Evolutionary conservation across 352 stramenopile species (phyloP).

Genomic region (Pythium apleroticum): DNA sequence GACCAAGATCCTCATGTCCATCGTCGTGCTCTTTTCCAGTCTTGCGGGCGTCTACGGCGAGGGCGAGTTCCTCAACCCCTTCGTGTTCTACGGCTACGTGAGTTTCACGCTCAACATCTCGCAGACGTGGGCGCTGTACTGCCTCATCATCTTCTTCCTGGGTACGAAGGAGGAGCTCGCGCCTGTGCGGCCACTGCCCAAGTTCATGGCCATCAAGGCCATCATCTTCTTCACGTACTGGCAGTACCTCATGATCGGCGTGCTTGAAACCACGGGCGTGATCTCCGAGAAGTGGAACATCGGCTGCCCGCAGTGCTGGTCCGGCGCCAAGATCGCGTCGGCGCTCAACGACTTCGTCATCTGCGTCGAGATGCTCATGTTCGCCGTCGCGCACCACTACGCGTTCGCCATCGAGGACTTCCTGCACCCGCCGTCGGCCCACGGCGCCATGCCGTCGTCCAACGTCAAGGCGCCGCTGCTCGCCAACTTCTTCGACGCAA

Average conservation of each 20-base stretch:
- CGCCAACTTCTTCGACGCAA: constrained; percentile 88
- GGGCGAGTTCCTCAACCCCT: constrained; percentile 83
- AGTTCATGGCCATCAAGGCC: constrained; percentile 94
- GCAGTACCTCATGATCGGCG: constrained; percentile 91
- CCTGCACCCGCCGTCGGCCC: constrained; percentile 35
- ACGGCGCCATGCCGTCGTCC: constrained; percentile 48
- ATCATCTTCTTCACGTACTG: constrained; percentile 97
- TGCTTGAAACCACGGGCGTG: constrained; percentile 83
- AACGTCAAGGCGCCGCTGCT: constrained; percentile 86
- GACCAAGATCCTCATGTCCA: constrained; percentile 85
- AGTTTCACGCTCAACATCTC: constrained; percentile 89
- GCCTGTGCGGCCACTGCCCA: constrained; percentile 89
- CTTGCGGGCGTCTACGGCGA: constrained; percentile 88
- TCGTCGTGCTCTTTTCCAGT: constrained; percentile 86
- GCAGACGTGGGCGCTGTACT: constrained; percentile 94
- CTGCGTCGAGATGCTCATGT: constrained; percentile 94
- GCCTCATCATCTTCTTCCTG: constrained; percentile 93
- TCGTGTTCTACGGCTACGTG: constrained; percentile 87
- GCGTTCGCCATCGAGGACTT: constrained; percentile 93
- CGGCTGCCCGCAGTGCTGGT: constrained; percentile 81
- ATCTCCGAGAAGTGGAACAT: constrained; percentile 88
- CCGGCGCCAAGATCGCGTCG: constrained; percentile 84
- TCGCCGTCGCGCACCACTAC: constrained; percentile 91
- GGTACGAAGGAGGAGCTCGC: constrained; percentile 89
- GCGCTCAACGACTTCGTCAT: constrained; percentile 94